These are phyloP conservation scores for Leccinum ponderosum DNA, from an alignment of 1,284 basidiomycete genomes.

Conservation along the genomic window DNA sequence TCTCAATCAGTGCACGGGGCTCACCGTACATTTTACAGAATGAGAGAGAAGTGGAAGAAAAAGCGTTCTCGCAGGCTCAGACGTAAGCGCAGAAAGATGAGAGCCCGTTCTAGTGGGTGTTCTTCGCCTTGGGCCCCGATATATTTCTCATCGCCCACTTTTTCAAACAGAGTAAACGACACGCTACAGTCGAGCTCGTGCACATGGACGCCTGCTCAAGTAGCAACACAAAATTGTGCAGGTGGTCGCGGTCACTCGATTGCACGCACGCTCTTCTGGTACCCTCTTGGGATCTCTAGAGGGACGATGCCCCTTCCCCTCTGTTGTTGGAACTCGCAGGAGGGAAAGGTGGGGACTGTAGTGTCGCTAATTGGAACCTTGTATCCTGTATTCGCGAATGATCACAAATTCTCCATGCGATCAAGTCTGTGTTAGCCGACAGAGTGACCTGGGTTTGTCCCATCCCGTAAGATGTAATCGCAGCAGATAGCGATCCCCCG, in stretches of 20 bases:
- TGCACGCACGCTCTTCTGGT: constrained; percentile 28
- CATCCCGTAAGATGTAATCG: background rate
- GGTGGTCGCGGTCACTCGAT: constrained; percentile 14
- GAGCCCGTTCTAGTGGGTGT: constrained; percentile 82
- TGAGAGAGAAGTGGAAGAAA: constrained; percentile 94
- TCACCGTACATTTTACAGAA: constrained; percentile 39
- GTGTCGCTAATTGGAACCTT: constrained; percentile 22
- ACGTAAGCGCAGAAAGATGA: constrained; percentile 90
- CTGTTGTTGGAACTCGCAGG: constrained; percentile 25
- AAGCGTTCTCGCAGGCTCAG: constrained; percentile 86
- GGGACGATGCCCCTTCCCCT: constrained; percentile 19
- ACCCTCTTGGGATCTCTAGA: constrained; percentile 21
- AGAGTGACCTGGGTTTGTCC: too few species aligned
- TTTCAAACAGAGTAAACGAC: constrained; percentile 30
- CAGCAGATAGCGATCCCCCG: too few species aligned
- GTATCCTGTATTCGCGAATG: constrained; percentile 25
- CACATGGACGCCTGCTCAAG: constrained; percentile 17
- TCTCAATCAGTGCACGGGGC: background rate
- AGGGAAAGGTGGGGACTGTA: constrained; percentile 22
- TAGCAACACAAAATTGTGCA: constrained; percentile 13
- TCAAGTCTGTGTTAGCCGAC: too few species aligned
- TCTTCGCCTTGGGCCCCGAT: background rate
- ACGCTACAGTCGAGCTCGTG: constrained; percentile 30
- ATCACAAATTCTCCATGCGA: constrained; percentile 5
- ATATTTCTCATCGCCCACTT: constrained; percentile 6